Conservation (phyloP, 1,284 basidiomycete genomes). For the Leccinum pallidistipes region DNA sequence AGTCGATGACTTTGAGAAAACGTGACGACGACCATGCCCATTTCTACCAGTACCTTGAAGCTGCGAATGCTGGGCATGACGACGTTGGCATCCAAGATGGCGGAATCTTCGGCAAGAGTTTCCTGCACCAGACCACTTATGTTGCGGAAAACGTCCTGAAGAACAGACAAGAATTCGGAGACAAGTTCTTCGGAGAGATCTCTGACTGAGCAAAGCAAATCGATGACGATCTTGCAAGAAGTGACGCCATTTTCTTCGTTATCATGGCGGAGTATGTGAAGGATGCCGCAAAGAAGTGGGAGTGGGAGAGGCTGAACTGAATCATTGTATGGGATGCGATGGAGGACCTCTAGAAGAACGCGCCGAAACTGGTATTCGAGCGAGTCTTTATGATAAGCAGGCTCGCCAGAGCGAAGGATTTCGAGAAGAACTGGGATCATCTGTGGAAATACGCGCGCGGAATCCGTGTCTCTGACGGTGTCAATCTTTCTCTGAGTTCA, state of each 20-base stretch:
- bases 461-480: no score
- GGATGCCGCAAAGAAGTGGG: slow-evolving; percentile 74
- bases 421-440: slow-evolving; percentile 82
- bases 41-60: slow-evolving; percentile 95
- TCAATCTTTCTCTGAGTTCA: no score
- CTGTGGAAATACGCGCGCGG: slow-evolving; percentile 31
- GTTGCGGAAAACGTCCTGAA: slow-evolving; percentile 77
- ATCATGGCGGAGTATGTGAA: slow-evolving; percentile 84
- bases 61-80: slow-evolving; percentile 76
- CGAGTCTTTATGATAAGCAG: slow-evolving; percentile 76
- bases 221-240: slow-evolving; percentile 92
- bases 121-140: slow-evolving; percentile 77
- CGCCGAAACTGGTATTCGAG: slow-evolving; percentile 89
- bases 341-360: slow-evolving; percentile 83
- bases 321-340: slow-evolving; percentile 86
- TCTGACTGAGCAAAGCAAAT: slow-evolving; percentile 70
- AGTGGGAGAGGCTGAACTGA: slow-evolving; percentile 71
- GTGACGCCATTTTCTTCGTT: slow-evolving; percentile 96
- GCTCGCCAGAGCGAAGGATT: slow-evolving; percentile 75
- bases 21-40: slow-evolving; percentile 91
- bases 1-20: slow-evolving; percentile 84
- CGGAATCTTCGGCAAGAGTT: slow-evolving; percentile 69
- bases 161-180: slow-evolving; percentile 78
- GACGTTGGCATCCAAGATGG: slow-evolving; percentile 52
- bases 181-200: slow-evolving; percentile 77